These are phyloP conservation scores for Penicillium sp. DNA, from an alignment of 2,329 filamentous ascomycete species.

Conservation along the genomic window DNA sequence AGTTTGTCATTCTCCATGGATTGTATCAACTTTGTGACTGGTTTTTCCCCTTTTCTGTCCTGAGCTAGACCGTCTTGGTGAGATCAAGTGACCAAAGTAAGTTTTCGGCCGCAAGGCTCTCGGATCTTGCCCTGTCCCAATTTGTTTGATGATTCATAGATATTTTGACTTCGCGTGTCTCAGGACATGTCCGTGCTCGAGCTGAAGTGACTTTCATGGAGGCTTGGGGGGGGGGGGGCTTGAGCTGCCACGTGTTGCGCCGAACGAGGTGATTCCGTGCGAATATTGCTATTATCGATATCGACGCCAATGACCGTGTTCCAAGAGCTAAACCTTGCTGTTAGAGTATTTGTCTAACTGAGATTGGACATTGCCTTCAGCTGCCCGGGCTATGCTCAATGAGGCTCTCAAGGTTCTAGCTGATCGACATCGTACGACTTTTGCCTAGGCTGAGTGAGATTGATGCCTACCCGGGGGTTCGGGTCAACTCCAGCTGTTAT, in stretches of 20 bases:
- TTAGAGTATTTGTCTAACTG: not conserved
- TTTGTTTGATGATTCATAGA: not conserved
- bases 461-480: not conserved
- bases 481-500: not conserved
- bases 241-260: conserved; percentile 4
- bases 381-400: not conserved
- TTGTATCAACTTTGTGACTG: not conserved
- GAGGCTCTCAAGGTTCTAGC: conserved; percentile 1
- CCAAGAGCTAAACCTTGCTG: not conserved
- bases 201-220: not conserved
- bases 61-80: not conserved
- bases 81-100: conserved; percentile 9
- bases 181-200: not conserved
- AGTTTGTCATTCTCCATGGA: not conserved
- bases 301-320: not conserved
- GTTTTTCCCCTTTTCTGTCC: not conserved
- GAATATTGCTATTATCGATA: not conserved
- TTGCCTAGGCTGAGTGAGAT: conserved; percentile 1
- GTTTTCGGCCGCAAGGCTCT: not conserved
- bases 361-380: not conserved
- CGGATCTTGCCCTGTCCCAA: not conserved
- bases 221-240: not conserved
- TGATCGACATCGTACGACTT: not conserved
- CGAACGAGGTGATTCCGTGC: conserved; percentile 5
- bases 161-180: not conserved